A percentile compares a stretch with the other conserved stretches of the same genome.
Evolutionary conservation across 2,329 filamentous ascomycete species (phyloP).

Genomic region (Fusarium euwallaceae): DNA sequence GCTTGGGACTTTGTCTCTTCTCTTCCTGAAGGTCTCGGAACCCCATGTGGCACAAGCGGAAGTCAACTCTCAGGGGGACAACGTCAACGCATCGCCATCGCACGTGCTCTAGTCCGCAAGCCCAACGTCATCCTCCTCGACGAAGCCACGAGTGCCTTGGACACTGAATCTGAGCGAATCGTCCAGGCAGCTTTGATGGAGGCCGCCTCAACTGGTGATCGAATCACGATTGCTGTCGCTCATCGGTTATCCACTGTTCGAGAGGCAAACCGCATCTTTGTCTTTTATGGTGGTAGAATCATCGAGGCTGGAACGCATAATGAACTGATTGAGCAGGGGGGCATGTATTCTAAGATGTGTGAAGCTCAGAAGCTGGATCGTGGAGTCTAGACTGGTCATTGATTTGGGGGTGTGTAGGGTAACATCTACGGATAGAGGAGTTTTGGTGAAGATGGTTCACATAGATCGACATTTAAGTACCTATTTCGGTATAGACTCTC

Average conservation of each 20-base stretch:
- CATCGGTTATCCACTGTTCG: slow-evolving; percentile 19
- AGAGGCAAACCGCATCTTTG: slow-evolving; percentile 23
- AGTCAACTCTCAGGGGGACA: slow-evolving; percentile 23
- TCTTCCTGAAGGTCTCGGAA: slow-evolving; percentile 7
- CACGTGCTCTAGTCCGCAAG: slow-evolving; percentile 19
- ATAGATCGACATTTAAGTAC: background rate
- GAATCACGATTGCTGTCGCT: slow-evolving; percentile 28
- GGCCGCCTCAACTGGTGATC: slow-evolving; percentile 1
- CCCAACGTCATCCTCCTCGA: slow-evolving; percentile 16
- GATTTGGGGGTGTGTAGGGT: background rate
- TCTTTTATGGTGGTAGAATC: slow-evolving; percentile 20
- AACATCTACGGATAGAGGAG: background rate
- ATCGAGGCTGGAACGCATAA: slow-evolving; percentile 17
- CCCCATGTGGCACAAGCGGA: slow-evolving; percentile 8
- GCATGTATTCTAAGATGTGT: slow-evolving; percentile 27
- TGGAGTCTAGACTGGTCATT: background rate
- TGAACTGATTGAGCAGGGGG: slow-evolving; percentile 11
- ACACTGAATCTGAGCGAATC: slow-evolving; percentile 17
- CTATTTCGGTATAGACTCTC: background rate
- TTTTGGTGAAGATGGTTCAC: background rate
- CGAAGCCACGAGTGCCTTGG: slow-evolving; percentile 14
- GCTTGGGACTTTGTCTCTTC: slow-evolving; percentile 22
- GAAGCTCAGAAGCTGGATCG: slow-evolving; percentile 4
- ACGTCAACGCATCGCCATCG: slow-evolving; percentile 23
- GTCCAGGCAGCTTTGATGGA: slow-evolving; percentile 23